Evolutionary conservation across 164 flowering plant genomes (phyloP), one percentile per base, ranked within the genome.

Genomic region (Platanus orientalis): DNA sequence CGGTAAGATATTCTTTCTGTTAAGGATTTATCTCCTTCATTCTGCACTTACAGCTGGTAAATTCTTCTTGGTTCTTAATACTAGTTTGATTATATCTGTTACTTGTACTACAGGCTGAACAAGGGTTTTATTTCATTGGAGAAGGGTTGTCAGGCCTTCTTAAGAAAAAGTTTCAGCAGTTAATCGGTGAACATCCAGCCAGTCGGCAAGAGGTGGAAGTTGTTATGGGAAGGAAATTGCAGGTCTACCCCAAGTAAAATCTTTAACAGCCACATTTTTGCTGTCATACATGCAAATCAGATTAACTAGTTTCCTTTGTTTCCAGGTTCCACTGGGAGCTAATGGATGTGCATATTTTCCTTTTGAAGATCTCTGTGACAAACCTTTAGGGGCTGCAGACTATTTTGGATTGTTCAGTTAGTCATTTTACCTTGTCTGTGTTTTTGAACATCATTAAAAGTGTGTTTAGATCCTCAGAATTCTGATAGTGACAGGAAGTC

Each of bases 331-430:
- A 23, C 58, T 84, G 54, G 96, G 91, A 69, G 95, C 96, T 28
- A 81, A 85, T 73, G 99, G 99, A 68, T 91, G 96, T 75, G 95
- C 97, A 28, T 94, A 84, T 79, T 89, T 91, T 70, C 75, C 77
- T 42, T 94, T 94, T 64, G 96, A 91, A 63, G 97, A 94, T 48
- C 90, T 94, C 11, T 94, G 99, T 62, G 97, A 94, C 75, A 78
- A 66, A 67, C 97, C 99, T 56, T 89, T 94, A 72, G 99, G 99
- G 53, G 99, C 99, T 64, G 99, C 97, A 25, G 99, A 94, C 65
- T 94, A 94, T 72, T 86, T 89, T 78, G 98, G 97, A 65, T 74
- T 94, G 55, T 93, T 75, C 76, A 90, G 98, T 93, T 5, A 34
- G 39, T 36, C 42, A 36, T 36, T 36, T 7, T 36, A 14, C 13